Evolutionary conservation across 208 protist species (phyloP).

Genomic region (Leishmania mexicana): DNA sequence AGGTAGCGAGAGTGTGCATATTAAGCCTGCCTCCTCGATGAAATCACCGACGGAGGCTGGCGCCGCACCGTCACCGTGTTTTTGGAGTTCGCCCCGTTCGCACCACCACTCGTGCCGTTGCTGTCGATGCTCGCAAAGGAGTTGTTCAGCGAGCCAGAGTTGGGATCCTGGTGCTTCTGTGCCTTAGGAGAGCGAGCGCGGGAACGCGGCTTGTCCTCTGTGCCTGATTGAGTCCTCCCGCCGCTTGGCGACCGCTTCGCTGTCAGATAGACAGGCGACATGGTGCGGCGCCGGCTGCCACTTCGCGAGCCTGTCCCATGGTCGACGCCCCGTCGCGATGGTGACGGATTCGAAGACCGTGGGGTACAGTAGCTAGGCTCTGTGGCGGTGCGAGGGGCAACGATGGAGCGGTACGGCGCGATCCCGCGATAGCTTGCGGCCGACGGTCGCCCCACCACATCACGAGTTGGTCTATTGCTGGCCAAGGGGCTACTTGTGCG

Average conservation of each 20-base stretch:
- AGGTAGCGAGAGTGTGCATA: not conserved
- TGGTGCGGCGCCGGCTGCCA: conserved; percentile 27
- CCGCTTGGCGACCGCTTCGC: conserved; percentile 11
- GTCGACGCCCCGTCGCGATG: conserved; percentile 10
- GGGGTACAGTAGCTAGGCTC: conserved; percentile 10
- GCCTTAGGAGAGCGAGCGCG: conserved; percentile 29
- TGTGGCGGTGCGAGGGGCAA: conserved; percentile 3
- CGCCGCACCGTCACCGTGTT: conserved; percentile 38
- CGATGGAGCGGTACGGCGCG: conserved; percentile 44
- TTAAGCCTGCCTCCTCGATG: conserved; percentile 39
- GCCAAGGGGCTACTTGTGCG: conserved; percentile 4
- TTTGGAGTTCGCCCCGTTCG: conserved; percentile 19
- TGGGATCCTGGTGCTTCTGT: conserved; percentile 19
- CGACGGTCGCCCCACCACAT: conserved; percentile 14
- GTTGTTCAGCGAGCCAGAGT: conserved; percentile 13
- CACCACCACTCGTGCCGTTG: conserved; percentile 9
- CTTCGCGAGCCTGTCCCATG: conserved; percentile 5
- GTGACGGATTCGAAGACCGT: conserved; percentile 15
- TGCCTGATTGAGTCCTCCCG: conserved; percentile 3
- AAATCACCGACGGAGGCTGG: conserved; percentile 50
- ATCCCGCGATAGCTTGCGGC: conserved; percentile 61
- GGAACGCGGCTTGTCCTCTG: conserved; percentile 3
- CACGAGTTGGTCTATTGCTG: conserved; percentile 4
- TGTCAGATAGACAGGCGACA: conserved; percentile 16
- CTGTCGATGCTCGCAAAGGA: conserved; percentile 26